Percentiles rank a stretch among this genome's conserved stretches.
Conservation (phyloP, 495 filamentous ascomycete genomes). For the Aspergillus cristatus region DNA sequence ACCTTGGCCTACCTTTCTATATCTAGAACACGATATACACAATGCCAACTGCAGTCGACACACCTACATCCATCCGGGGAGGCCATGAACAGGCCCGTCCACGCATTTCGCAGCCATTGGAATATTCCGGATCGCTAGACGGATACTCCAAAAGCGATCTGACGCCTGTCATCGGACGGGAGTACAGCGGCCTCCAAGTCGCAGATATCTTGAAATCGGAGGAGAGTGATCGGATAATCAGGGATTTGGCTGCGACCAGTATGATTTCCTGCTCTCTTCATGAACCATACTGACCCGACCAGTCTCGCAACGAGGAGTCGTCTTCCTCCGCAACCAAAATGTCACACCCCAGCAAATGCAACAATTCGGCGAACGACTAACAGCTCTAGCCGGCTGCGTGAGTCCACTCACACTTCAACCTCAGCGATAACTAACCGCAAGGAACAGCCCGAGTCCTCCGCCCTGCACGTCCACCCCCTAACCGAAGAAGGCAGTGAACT, state of each 20-base stretch:
- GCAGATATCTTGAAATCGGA: slow-evolving; percentile 44
- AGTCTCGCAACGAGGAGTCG: slow-evolving; percentile 67
- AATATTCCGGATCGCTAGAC: slow-evolving; percentile 42
- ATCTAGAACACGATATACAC: no score
- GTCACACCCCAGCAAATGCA: slow-evolving; percentile 43
- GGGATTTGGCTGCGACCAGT: slow-evolving; percentile 54
- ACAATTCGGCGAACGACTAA: slow-evolving; percentile 15
- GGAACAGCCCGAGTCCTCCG: slow-evolving; percentile 45
- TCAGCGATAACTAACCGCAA: slow-evolving; percentile 23
- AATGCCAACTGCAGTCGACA: slow-evolving; percentile 10
- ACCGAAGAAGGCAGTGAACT: slow-evolving; percentile 29
- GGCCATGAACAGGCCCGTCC: slow-evolving; percentile 13
- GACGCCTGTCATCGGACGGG: slow-evolving; percentile 54
- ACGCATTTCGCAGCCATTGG: slow-evolving; percentile 24
- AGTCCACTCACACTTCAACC: slow-evolving; percentile 46
- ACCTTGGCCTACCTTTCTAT: no score
- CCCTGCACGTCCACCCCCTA: slow-evolving; percentile 61
- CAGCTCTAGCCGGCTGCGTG: slow-evolving; percentile 29
- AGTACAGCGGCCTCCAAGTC: slow-evolving; percentile 45
- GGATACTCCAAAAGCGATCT: slow-evolving; percentile 42
- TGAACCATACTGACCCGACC: not conserved
- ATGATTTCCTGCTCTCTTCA: not conserved
- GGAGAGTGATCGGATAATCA: slow-evolving; percentile 38
- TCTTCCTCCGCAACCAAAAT: slow-evolving; percentile 63
- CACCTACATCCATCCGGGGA: slow-evolving; percentile 7